Conservation (phyloP, 176 grass and related monocot genomes). For the Panicum miliaceum region DNA sequence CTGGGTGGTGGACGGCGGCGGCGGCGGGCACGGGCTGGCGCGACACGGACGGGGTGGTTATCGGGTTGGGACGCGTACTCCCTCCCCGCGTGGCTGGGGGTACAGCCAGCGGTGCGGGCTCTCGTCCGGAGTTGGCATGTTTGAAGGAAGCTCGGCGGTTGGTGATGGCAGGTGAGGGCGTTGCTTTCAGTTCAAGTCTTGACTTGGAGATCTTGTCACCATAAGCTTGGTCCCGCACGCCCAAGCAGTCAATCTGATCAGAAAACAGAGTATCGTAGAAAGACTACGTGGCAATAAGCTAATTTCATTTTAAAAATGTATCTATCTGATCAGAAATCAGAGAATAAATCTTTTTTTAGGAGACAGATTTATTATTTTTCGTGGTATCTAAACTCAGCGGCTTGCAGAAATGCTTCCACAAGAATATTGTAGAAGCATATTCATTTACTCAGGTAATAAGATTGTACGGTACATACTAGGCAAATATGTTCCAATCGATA, state of each 20-base stretch:
- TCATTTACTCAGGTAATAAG: too few relatives aligned
- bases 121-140: neutral
- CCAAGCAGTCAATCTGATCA: too few relatives aligned
- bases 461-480: too few relatives aligned
- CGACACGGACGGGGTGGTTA: neutral
- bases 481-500: too few relatives aligned
- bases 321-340: too few relatives aligned
- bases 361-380: fast-evolving
- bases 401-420: too few relatives aligned
- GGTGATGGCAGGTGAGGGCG: neutral
- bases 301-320: too few relatives aligned
- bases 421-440: too few relatives aligned
- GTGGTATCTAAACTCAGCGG: neutral
- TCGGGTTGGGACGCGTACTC: neutral
- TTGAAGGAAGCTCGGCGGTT: neutral
- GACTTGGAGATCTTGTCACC: neutral
- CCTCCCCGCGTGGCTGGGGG: neutral
- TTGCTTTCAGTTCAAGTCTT: constrained; percentile 22
- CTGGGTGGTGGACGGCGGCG: neutral
- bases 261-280: too few relatives aligned
- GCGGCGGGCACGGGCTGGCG: neutral
- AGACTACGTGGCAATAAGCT: too few relatives aligned
- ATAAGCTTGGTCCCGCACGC: neutral
- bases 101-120: neutral
- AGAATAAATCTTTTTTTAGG: too few relatives aligned